Percentiles rank a stretch among this genome's conserved stretches.
phyloP scores from a whole-genome alignment of 371 early-diverging fungal genomes.

The Mortierella sp. region DNA sequence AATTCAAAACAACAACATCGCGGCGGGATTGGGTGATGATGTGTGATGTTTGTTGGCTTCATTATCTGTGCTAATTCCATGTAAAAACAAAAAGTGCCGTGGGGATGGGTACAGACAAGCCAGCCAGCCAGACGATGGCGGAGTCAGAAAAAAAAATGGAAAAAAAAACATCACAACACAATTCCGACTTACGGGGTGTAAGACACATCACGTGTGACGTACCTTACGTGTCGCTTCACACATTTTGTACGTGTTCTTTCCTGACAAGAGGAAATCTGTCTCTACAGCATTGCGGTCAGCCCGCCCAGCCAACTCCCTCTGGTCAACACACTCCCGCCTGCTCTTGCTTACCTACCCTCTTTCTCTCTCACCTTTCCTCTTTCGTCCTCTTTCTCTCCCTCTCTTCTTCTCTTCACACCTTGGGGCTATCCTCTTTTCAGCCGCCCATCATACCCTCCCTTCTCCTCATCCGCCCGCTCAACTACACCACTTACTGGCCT shows the following conservation, averaged over 20 bases:
- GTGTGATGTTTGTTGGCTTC: not conserved
- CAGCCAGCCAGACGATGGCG: not conserved
- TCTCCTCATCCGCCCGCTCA: not conserved
- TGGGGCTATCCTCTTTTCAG: slow-evolving; percentile 1
- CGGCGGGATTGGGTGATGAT: not conserved
- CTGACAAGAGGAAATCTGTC: not conserved
- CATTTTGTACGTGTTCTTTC: not conserved
- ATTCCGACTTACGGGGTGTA: slow-evolving; percentile 6
- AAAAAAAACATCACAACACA: slow-evolving; percentile 3
- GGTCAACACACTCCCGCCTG: not conserved
- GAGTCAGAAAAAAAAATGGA: not conserved
- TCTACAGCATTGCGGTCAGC: not conserved
- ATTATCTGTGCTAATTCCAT: not conserved
- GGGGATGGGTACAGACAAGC: not conserved
- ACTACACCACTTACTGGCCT: not conserved
- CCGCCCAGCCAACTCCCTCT: not conserved
- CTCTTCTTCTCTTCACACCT: not conserved
- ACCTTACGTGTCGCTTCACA: not conserved
- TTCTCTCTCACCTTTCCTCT: not conserved
- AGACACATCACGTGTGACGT: not conserved
- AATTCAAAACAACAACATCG: slow-evolving; percentile 24
- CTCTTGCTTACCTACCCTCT: not conserved
- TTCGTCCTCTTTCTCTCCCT: slow-evolving; percentile 5
- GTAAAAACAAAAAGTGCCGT: not conserved
- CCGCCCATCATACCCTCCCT: not conserved